A percentile compares a stretch with the other conserved stretches of the same genome.
Evolutionary conservation across 2,329 filamentous ascomycete species (phyloP).

Genomic region (Ascochyta viciae-villosae): DNA sequence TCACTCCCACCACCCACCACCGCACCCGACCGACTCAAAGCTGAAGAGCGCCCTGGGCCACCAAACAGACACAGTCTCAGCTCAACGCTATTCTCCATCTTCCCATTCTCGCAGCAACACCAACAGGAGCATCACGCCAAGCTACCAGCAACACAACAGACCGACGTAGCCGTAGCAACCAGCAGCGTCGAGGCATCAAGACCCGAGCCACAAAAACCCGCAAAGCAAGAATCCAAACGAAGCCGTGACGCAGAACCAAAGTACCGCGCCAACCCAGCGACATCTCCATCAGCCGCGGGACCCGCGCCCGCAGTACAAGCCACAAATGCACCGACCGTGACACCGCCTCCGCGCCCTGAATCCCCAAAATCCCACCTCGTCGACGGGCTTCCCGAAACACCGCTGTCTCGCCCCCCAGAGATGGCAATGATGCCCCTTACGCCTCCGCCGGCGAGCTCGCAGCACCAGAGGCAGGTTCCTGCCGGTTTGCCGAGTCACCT

Average conservation of each 20-base stretch:
- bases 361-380: background rate
- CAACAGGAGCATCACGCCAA: conserved; percentile 42
- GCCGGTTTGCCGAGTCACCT: conserved; percentile 40
- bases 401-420: conserved; percentile 31
- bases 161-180: conserved; percentile 1
- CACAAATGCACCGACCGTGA: background rate
- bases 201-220: background rate
- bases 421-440: conserved; percentile 46
- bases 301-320: background rate
- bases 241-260: background rate
- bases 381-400: conserved; percentile 7
- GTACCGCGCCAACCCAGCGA: background rate
- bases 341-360: conserved; percentile 17
- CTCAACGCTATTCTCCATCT: conserved; percentile 45
- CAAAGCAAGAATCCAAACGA: background rate
- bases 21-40: conserved; percentile 1
- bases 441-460: conserved; percentile 26
- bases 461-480: conserved; percentile 21
- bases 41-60: conserved; percentile 22
- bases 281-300: background rate
- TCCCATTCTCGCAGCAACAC: conserved; percentile 44
- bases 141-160: conserved; percentile 34
- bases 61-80: conserved; percentile 44
- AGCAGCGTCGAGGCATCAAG: background rate
- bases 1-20: conserved; percentile 34